Base-by-base conservation (phyloP, 176 grass and related monocot species). In the Ananas comosus region DNA sequence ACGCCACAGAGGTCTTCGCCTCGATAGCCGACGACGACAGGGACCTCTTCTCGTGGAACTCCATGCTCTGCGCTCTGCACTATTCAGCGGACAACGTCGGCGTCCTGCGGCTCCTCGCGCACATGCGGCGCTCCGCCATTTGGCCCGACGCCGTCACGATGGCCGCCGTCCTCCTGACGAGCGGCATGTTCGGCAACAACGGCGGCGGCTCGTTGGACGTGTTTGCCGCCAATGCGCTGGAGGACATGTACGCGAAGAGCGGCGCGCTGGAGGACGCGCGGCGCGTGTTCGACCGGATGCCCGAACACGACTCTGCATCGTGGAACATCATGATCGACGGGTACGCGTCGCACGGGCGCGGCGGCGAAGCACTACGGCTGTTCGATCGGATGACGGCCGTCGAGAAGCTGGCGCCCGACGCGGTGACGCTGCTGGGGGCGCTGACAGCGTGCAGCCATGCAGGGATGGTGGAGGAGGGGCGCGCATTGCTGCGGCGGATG, bases 241-340 rank as follows among this genome's bases (percentile, higher is more conserved):
- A 51, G 6, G 89, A 85, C 66, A 88, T 91, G 89, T 83, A 91
- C 10, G 76, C 73, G 0, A 88, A 91, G 80, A 88, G 82, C 29
- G 82, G 85, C 22, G 76, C 66, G 2, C 56, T 91, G 69, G 74
- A 83, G 64, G 80, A 85, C 6, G 82, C 89, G 33, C 59, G 71
- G 48, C 27, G 16, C n/a, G 9, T 88, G 22, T 91, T 91, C 72
- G 51, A 74, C 22, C 42, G 75, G 49, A 91, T 67, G 67, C 16
- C 19, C 16, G 73, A 33, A 13, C 61, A 48, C 2, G 85, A 91
- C 13, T 67, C 85, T 12, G 82, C 85, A 50, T 91, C 82, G 13
- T 91, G 85, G 89, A 88, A 91, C 48, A 85, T 91, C 69, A 88
- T 88, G 85, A 91, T 91, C 8, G 76, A 91, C 65, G 89, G 79